Evolutionary conservation across 495 filamentous ascomycete species (phyloP), one percentile per base, ranked within the genome.

Genomic region (Recurvomyces mirabilis): DNA sequence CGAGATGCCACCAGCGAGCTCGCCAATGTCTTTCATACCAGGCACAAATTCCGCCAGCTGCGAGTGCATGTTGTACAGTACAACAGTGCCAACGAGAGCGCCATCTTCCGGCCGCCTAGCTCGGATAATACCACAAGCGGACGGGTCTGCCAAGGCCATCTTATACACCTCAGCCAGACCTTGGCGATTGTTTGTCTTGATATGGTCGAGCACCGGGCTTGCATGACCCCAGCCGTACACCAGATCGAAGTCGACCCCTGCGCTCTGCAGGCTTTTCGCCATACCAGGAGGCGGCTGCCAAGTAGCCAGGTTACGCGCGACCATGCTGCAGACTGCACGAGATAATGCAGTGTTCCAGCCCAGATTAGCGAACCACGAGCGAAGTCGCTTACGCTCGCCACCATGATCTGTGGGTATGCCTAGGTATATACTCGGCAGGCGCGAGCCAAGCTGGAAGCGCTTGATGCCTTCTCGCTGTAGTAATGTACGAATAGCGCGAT

Each of bases 91-190:
- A 22, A 93, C 57, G 13, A 94, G 62, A 20, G 67, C 70, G 11
- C 74, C 78, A 49, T 84, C 82, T 30, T 70, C 65, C 0, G 73
- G 72, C 40, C 75, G 71, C 60, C 82, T 87, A 4, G 87, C 87
- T 23, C 86, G 73, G 45, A 94, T 86, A 43, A 94, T 79, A 32
- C 84, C 84, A 51, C 84, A 89, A 15, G 74, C 68, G 31, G 77
- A 74, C 15, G 74, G 70, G 36, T 87, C 84, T 23, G 75, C 68
- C 2, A 94, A 68, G 3, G 87, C 87, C 24, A 83, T 68, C 23
- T 77, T 73, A 62, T 94, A 94, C 15, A 93, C 76, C 46, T 87
- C 84, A 10, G 80, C 70, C n/a, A 89, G 77, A 19, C 86, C 87
- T 45, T 84, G 81, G n/a, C 77, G 71, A 12, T 83, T 77, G 58